Conservation (phyloP, 805 yeast genomes). For the Cyberlindnera xishuangbannaensis region DNA sequence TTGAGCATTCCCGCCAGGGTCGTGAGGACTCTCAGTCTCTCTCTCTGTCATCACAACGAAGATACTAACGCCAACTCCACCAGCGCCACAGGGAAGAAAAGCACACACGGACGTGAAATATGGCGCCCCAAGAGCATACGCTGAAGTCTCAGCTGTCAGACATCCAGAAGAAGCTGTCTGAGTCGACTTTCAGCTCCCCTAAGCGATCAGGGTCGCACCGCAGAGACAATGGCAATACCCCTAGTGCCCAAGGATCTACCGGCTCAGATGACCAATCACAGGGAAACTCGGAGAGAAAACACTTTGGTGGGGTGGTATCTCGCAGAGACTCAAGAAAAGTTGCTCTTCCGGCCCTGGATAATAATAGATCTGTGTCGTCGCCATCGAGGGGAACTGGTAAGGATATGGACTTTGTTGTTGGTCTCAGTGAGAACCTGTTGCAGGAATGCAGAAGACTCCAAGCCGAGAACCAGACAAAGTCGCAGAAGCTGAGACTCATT, state of each 20-base stretch:
- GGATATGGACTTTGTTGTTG: conserved; percentile 68
- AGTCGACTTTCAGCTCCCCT: conserved; percentile 24
- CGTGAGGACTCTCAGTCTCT: too few relatives aligned
- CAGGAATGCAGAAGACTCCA: conserved; percentile 66
- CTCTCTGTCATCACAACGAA: too few relatives aligned
- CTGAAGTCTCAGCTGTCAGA: conserved; percentile 38
- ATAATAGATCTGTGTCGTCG: conserved; percentile 16
- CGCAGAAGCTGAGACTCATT: conserved; percentile 33
- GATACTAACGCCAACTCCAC: too few relatives aligned
- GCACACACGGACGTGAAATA: too few relatives aligned
- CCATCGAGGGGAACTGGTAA: conserved; percentile 34
- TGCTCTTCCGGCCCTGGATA: conserved; percentile 23
- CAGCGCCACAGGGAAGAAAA: too few relatives aligned
- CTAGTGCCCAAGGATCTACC: conserved; percentile 4
- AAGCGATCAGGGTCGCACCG: conserved; percentile 14
- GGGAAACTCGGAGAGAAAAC: too few relatives aligned
- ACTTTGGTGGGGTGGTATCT: too few relatives aligned
- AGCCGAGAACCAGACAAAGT: conserved; percentile 52
- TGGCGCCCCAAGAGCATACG: conserved; percentile 26
- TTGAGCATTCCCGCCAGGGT: too few relatives aligned
- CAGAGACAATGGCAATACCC: conserved; percentile 6
- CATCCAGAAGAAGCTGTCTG: conserved; percentile 34
- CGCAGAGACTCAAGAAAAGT: too few relatives aligned
- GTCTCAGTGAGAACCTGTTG: conserved; percentile 65
- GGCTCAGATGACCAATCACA: conserved; percentile 5